Conservation (phyloP, 2,329 filamentous ascomycete species). For the Colletotrichum lupini region DNA sequence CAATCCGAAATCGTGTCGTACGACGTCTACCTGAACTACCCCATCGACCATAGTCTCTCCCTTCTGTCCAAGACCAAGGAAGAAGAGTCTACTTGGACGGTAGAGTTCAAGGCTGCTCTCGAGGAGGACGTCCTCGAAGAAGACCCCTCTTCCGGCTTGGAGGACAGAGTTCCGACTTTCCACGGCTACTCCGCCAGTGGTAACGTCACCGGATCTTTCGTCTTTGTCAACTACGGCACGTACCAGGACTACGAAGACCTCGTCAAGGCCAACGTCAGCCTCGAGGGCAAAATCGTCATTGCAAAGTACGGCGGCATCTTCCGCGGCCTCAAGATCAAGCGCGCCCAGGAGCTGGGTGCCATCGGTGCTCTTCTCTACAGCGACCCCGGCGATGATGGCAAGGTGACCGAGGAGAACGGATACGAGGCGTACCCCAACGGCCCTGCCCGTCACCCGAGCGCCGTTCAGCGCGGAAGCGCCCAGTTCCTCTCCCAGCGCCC, state of each 20-base stretch:
- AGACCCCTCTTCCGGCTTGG: constrained; percentile 80
- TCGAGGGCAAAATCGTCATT: constrained; percentile 88
- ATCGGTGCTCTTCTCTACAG: constrained; percentile 86
- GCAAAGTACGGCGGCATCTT: constrained; percentile 89
- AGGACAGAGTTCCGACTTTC: constrained; percentile 85
- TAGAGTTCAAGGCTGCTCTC: constrained; percentile 82
- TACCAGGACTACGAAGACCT: constrained; percentile 89
- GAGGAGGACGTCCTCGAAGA: constrained; percentile 87
- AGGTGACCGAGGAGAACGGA: constrained; percentile 84
- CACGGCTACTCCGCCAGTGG: constrained; percentile 94
- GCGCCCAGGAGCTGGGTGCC: constrained; percentile 91
- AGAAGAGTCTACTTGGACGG: constrained; percentile 57
- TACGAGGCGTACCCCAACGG: constrained; percentile 84
- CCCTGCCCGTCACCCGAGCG: constrained; percentile 86
- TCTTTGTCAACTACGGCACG: constrained; percentile 93
- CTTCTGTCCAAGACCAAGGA: constrained; percentile 64
- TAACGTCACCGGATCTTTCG: constrained; percentile 88
- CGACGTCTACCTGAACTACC: constrained; percentile 83
- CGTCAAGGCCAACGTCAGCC: constrained; percentile 75
- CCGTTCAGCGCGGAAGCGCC: constrained; percentile 88
- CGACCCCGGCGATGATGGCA: constrained; percentile 90
- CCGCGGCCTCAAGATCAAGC: constrained; percentile 90
- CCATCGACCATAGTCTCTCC: constrained; percentile 75
- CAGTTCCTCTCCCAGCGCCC: constrained; percentile 79
- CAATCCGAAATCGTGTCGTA: constrained; percentile 74